A percentile compares a stretch with the other conserved stretches of the same genome.
Evolutionary conservation across 495 filamentous ascomycete species (phyloP).

Genomic region (Aspergillus haitiensis): DNA sequence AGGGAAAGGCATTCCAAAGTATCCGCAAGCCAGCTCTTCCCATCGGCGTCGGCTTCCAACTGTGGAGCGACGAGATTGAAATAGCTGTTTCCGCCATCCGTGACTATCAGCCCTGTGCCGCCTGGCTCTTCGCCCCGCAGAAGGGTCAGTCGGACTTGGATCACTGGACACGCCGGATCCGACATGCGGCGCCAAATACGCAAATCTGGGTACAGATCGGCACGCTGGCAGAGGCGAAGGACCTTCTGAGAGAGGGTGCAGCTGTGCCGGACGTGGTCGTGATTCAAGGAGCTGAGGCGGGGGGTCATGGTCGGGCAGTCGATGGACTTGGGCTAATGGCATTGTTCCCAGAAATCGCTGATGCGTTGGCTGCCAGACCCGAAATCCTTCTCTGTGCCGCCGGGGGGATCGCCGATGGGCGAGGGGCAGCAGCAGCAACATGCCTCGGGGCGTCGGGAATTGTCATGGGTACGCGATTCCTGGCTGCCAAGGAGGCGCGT

Average conservation of each 20-base stretch:
- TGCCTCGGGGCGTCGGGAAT: constrained; percentile 66
- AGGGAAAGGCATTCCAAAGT: constrained; percentile 6
- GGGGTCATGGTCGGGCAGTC: constrained; percentile 65
- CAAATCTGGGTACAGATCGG: constrained; percentile 67
- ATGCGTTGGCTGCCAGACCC: constrained; percentile 45
- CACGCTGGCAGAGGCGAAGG: constrained; percentile 52
- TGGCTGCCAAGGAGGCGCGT: constrained; percentile 63
- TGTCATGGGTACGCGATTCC: constrained; percentile 71
- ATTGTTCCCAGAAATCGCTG: constrained; percentile 59
- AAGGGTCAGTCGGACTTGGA: constrained; percentile 48
- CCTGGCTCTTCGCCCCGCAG: constrained; percentile 69
- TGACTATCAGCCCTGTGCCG: constrained; percentile 58
- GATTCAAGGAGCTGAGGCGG: constrained; percentile 71
- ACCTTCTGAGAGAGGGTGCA: constrained; percentile 30
- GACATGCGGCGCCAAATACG: constrained; percentile 40
- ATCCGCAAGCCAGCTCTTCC: constrained; percentile 40
- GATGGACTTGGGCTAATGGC: constrained; percentile 59
- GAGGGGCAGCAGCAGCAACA: constrained; percentile 63
- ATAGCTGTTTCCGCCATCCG: constrained; percentile 43
- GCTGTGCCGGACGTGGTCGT: constrained; percentile 65
- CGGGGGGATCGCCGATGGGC: constrained; percentile 69
- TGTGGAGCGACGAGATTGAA: constrained; percentile 54
- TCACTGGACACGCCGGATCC: constrained; percentile 55
- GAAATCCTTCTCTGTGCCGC: constrained; percentile 64
- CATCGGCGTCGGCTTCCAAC: constrained; percentile 63